Base-by-base conservation (phyloP, 2,329 filamentous ascomycete genomes). In the Scedosporium apiospermum region DNA sequence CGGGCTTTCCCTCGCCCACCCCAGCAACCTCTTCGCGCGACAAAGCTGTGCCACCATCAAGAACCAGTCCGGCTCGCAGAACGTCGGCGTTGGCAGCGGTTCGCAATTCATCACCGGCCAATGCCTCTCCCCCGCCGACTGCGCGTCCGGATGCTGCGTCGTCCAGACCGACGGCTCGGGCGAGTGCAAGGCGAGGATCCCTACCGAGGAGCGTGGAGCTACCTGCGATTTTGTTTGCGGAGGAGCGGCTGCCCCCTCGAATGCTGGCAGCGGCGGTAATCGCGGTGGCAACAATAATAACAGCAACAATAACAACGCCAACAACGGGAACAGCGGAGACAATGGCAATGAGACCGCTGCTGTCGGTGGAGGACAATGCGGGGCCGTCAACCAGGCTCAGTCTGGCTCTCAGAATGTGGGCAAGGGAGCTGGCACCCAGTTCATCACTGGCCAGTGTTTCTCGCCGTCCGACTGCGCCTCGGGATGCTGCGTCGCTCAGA, bases 121-220 rank as follows among this genome's bases (percentile, higher is more conserved):
- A 6, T 71, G 70, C 62, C 14, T 65, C 9, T 64, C 64, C 53
- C 57, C 69, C 49, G 67, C 66, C 16, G 70, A 71, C 62, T 73
- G 72, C 60, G 68, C 67, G 1, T 71, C 71, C 18, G 65, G 62
- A n/a, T 73, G 72, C 67, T 73, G 72, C 44, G 71, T 71, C 18
- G 65, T 61, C 9, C 64, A 66, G 7, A 63, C 60, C 5, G 65
- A 64, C 10, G 65, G 64, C 21, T 49, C 53, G n/a, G 61, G 53
- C 4, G 30, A 49, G 61, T 62, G 61, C 53, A 62, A 34, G 53
- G 55, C 53, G 6, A 16, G 53, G 23, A 9, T 51, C 53, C 27
- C 41, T 16, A 62, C 61, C 1, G 61, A 58, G 38, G 18, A 58
- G 23, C 7, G 18, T 6, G 61, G 61, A 5, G 53, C 26, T 21